These are phyloP conservation scores for Raffaelea ambrosiae DNA, from an alignment of 2,329 filamentous ascomycete species.

Conservation along the genomic window DNA sequence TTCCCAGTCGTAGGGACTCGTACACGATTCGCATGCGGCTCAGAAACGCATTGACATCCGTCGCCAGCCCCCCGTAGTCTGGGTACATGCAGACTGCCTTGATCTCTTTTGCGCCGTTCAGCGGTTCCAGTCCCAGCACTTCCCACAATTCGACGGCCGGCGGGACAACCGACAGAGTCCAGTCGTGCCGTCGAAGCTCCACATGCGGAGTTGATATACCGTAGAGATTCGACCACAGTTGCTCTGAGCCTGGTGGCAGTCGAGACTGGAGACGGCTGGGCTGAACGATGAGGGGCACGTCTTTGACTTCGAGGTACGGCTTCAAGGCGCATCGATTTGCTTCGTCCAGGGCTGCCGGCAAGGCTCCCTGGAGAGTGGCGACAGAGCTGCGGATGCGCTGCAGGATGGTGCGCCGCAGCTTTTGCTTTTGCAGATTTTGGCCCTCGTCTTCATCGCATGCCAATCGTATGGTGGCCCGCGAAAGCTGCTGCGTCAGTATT, in stretches of 20 bases:
- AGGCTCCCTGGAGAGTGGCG: constrained; percentile 34
- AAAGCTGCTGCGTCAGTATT: constrained; percentile 62
- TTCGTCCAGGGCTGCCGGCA: constrained; percentile 35
- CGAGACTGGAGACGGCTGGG: constrained; percentile 43
- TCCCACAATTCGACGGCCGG: constrained; percentile 76
- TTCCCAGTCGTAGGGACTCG: constrained; percentile 64
- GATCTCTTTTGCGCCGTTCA: constrained; percentile 63
- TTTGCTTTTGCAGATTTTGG: constrained; percentile 10
- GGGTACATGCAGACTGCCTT: constrained; percentile 64
- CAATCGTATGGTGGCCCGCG: constrained; percentile 17
- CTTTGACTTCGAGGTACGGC: constrained; percentile 47
- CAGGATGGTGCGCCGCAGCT: constrained; percentile 32
- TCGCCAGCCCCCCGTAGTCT: constrained; percentile 51
- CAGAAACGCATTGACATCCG: constrained; percentile 56
- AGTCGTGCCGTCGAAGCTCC: constrained; percentile 61
- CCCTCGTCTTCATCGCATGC: constrained; percentile 29
- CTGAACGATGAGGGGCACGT: constrained; percentile 44
- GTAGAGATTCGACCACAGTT: constrained; percentile 46
- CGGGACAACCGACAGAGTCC: constrained; percentile 63
- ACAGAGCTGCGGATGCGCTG: constrained; percentile 37
- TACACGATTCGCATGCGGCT: constrained; percentile 62
- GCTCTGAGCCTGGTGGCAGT: constrained; percentile 35
- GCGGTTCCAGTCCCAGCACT: constrained; percentile 64
- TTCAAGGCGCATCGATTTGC: constrained; percentile 34
- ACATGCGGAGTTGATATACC: constrained; percentile 61